Percentiles rank a stretch among this genome's conserved stretches.
These are phyloP conservation scores for Auricularia sp. DNA, from an alignment of 768 basidiomycete genomes.

Conservation along the genomic window DNA sequence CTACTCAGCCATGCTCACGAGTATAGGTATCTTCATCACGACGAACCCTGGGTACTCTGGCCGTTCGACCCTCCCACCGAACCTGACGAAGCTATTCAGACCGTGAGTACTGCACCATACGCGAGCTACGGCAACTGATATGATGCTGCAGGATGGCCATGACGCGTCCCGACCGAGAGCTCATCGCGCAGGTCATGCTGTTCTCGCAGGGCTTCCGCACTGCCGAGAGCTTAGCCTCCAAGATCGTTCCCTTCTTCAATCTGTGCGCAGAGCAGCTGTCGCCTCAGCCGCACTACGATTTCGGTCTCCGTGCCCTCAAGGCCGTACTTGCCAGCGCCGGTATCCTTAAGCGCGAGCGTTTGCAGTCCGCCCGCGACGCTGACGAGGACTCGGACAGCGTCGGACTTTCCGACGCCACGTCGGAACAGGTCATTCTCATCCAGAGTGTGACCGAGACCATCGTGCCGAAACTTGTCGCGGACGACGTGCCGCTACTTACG, in stretches of 20 bases:
- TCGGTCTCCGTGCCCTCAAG: conserved; percentile 94
- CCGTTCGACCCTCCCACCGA: conserved; percentile 81
- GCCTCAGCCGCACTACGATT: conserved; percentile 97
- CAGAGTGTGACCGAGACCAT: conserved; percentile 98
- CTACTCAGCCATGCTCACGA: neutral
- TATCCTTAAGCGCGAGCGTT: conserved; percentile 88
- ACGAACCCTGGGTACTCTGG: conserved; percentile 99
- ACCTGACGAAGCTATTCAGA: conserved; percentile 86
- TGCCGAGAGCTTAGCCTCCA: conserved; percentile 93
- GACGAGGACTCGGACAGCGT: conserved; percentile 30
- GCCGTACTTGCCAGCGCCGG: conserved; percentile 94
- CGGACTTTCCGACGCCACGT: conserved; percentile 58
- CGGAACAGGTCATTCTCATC: conserved; percentile 94
- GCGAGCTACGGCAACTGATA: conserved; percentile 4
- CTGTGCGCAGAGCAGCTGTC: conserved; percentile 96
- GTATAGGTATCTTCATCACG: conserved; percentile 89
- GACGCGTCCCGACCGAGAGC: conserved; percentile 95
- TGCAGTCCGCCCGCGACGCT: conserved; percentile 36
- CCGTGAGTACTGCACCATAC: conserved; percentile 45
- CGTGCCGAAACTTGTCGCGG: conserved; percentile 94
- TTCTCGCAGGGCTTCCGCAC: conserved; percentile 99
- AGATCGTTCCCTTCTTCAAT: conserved; percentile 99
- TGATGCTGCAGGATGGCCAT: conserved; percentile 76
- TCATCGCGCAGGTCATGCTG: conserved; percentile 98
- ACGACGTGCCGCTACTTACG: conserved; percentile 89